These are phyloP conservation scores for Citrus cavaleriei DNA, from an alignment of 345 rosid species.

Conservation along the genomic window DNA sequence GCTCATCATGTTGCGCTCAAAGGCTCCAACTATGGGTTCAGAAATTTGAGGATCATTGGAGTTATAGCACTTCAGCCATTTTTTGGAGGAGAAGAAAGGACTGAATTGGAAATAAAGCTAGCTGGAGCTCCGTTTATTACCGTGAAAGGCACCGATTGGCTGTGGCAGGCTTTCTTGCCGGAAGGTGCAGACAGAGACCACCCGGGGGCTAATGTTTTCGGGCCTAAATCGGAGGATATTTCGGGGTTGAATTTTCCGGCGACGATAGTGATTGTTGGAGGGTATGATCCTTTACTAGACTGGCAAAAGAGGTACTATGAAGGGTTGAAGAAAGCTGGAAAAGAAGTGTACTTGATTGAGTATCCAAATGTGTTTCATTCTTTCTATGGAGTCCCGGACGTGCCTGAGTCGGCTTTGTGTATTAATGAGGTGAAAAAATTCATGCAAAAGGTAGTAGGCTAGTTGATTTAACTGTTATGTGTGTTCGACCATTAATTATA, in stretches of 20 bases:
- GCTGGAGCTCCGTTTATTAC: slow-evolving; percentile 5
- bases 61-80: slow-evolving; percentile 32
- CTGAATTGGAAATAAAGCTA: slow-evolving; percentile 21
- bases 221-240: slow-evolving; percentile 15
- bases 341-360: slow-evolving; percentile 26
- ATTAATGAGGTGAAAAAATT: slow-evolving; percentile 21
- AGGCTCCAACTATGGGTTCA: slow-evolving; percentile 12
- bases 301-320: slow-evolving; percentile 38
- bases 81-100: slow-evolving; percentile 39
- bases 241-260: slow-evolving; percentile 17
- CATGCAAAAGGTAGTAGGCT: not conserved
- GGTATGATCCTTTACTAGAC: slow-evolving; percentile 36
- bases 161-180: slow-evolving; percentile 27
- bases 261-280: slow-evolving; percentile 22
- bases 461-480: too few relatives aligned
- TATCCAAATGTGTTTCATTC: slow-evolving; percentile 31
- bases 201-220: slow-evolving; percentile 14
- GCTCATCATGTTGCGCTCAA: slow-evolving; percentile 35
- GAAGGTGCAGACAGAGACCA: slow-evolving; percentile 20
- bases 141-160: slow-evolving; percentile 20
- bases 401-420: slow-evolving; percentile 24
- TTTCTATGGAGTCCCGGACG: slow-evolving; percentile 27
- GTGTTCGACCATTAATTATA: too few relatives aligned
- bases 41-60: slow-evolving; percentile 14
- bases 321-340: slow-evolving; percentile 29